Evolutionary conservation across 495 filamentous ascomycete species (phyloP).

Genomic region (Aspergillus indologenus): DNA sequence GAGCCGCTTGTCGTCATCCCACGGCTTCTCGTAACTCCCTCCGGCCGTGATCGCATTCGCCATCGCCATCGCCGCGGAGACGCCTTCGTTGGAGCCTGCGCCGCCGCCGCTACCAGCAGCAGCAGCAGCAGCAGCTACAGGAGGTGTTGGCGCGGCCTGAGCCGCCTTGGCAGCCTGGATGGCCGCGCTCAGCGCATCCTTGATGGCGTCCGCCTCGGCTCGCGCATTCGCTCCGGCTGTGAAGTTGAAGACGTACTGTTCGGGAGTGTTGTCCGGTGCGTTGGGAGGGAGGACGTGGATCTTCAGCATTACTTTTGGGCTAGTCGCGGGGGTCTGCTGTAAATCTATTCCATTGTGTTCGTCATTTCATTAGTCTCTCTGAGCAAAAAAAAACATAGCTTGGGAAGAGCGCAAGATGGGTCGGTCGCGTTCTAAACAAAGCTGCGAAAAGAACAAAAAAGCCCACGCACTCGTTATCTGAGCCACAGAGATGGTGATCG

Average conservation of each 20-base stretch:
- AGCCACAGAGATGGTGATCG: constrained; percentile 65
- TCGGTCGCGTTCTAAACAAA: too few species aligned
- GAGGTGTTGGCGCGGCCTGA: constrained; percentile 34
- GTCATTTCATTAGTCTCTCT: neutral
- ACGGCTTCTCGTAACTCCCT: constrained; percentile 45
- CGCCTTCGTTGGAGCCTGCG: constrained; percentile 40
- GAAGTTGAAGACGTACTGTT: constrained; percentile 81
- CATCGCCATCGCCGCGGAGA: constrained; percentile 57
- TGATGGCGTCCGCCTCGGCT: constrained; percentile 78
- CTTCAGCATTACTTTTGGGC: constrained; percentile 86
- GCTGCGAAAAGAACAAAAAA: too few species aligned
- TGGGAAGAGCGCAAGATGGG: too few species aligned
- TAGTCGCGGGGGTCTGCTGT: constrained; percentile 82
- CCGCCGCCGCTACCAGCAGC: constrained; percentile 16
- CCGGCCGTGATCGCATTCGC: constrained; percentile 51
- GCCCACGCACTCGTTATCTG: constrained; percentile 69
- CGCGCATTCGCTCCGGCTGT: constrained; percentile 73
- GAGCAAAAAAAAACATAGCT: too few species aligned
- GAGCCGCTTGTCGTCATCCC: constrained; percentile 75
- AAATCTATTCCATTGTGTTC: constrained; percentile 50
- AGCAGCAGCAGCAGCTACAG: constrained; percentile 13
- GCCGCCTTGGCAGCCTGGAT: constrained; percentile 67
- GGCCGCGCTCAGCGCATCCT: constrained; percentile 71
- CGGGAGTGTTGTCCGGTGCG: constrained; percentile 48
- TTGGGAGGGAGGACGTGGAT: constrained; percentile 67